Evolutionary conservation across 2,329 filamentous ascomycete species (phyloP), one percentile per base, ranked within the genome.

Genomic region (Hortaea werneckii): DNA sequence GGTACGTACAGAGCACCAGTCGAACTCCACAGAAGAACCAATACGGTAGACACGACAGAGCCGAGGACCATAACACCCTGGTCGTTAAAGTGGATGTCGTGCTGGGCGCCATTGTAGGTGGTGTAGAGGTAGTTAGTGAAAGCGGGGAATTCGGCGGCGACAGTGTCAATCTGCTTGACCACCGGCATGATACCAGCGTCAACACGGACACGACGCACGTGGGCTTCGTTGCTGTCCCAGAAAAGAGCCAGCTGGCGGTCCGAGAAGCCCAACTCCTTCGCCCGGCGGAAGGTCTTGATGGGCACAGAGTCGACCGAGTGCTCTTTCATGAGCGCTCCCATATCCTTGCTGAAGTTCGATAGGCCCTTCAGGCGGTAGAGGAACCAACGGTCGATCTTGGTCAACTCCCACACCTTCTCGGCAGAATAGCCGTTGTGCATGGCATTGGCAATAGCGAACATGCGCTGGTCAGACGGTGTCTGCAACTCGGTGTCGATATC

Each of bases 301-400:
- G 79, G 76, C 46, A 79, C 74, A 41, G 75, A 79, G 46, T 83
- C 78, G 39, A 88, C 82, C 54, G 73, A 76, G 67, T 81, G 86
- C 41, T 72, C 74, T 48, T 76, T 74, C 80, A 95, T 86, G 26
- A 76, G 66, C 10, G 29, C 41, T 34, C 41, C 41, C 46, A 50
- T 48, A 2, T 43, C 26, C 69, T 88, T 90, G 62, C 82, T 82
- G 58, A 96, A 95, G 70, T 95, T 79, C 67, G 82, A 94, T 7
- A 98, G 73, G 28, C 84, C 83, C 78, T 94, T 94, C 47, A 98
- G 80, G 66, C 87, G 89, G 68, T 79, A 82, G 54, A 98, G 71
- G 75, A 96, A 98, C 92, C 92, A 98, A 68, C 94, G 95, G 72
- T 96, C 92, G 58, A 98, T 98, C 71, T 90, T 88, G 61, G 92